Base-by-base conservation (phyloP, 495 filamentous ascomycete species). In the Beverwykella pulmonaria region DNA sequence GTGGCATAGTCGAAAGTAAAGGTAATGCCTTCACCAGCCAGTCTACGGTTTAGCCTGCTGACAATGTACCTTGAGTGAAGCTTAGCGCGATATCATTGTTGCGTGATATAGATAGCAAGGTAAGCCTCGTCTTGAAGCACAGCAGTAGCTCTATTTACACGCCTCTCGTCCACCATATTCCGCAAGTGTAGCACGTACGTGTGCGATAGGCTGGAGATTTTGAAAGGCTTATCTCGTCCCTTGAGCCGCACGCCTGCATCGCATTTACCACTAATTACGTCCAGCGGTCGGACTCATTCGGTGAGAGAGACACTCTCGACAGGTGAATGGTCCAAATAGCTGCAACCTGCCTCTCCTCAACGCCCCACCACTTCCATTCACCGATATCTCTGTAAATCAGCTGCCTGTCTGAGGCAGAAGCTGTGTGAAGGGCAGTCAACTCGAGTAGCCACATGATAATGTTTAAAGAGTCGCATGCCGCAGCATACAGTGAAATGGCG, bases 1-100 rank as follows among this genome's bases (percentile, higher is more conserved):
- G 63, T 67, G 63, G 63, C 56, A 60, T 67, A 32, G 23, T 61
- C 22, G 62, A 59, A 52, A 59, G 41, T 14, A 30, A 52, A 1
- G 30, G 34, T 29, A 20, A 6, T 22, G 19, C 39, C 39, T 64
- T 47, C 9, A 48, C 25, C 30, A 12, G 19, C 2, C 53, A 5
- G 7, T 50, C 48, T 8, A 23, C 12, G 53, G 1, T 29, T 59
- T 52, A 65, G 44, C 41, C 15, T 25, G 44, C 41, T 59, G 54
- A 65, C 46, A 48, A 30, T 46, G 12, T 41, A 44, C 19, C 19
- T 41, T 29, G n/a, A 17, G 36, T 27, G 59, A 15, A 52, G 22
- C 41, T 39, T 53, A 65, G 44, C 34, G n/a, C 44, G 52, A 48
- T 44, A 23, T 19, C 53, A 44, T 19, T 26, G 29, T 54, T 29